Conservation (phyloP, 495 filamentous ascomycete species). For the Cercophora samala region DNA sequence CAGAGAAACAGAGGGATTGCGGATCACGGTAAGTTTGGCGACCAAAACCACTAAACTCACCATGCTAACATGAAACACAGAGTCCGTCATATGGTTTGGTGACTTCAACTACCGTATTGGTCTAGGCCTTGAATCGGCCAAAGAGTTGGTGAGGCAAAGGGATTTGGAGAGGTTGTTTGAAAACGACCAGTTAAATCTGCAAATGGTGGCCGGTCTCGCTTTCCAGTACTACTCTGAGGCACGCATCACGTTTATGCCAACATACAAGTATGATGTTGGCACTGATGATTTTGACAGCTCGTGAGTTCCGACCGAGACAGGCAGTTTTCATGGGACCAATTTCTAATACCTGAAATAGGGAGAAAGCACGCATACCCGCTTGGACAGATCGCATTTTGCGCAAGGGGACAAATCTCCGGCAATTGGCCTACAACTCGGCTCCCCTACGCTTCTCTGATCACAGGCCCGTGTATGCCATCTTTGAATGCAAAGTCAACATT, state of each 20-base stretch:
- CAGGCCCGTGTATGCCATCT: slow-evolving; percentile 84
- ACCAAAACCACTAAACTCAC: not conserved
- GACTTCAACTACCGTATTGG: slow-evolving; percentile 99
- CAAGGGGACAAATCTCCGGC: slow-evolving; percentile 77
- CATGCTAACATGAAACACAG: slow-evolving; percentile 24
- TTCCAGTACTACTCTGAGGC: slow-evolving; percentile 92
- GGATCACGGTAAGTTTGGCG: slow-evolving; percentile 60
- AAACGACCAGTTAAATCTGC: slow-evolving; percentile 94
- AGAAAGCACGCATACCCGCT: slow-evolving; percentile 90
- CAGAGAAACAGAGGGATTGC: slow-evolving; percentile 86
- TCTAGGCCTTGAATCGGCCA: slow-evolving; percentile 72
- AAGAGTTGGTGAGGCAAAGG: slow-evolving; percentile 62
- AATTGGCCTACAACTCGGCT: slow-evolving; percentile 74
- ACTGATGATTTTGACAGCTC: slow-evolving; percentile 88
- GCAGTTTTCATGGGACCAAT: not conserved
- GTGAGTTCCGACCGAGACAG: slow-evolving; percentile 45
- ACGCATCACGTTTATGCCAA: slow-evolving; percentile 79
- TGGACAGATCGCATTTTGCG: slow-evolving; percentile 94
- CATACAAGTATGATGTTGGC: slow-evolving; percentile 91
- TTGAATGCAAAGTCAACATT: slow-evolving; percentile 75
- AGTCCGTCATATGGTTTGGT: slow-evolving; percentile 93
- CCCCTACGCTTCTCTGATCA: slow-evolving; percentile 88
- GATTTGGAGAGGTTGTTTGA: slow-evolving; percentile 80
- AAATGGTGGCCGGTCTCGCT: slow-evolving; percentile 88
- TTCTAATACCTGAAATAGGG: slow-evolving; percentile 45